Base-by-base conservation (phyloP, 805 yeast genomes). In the Blastobotrys mokoenaii region DNA sequence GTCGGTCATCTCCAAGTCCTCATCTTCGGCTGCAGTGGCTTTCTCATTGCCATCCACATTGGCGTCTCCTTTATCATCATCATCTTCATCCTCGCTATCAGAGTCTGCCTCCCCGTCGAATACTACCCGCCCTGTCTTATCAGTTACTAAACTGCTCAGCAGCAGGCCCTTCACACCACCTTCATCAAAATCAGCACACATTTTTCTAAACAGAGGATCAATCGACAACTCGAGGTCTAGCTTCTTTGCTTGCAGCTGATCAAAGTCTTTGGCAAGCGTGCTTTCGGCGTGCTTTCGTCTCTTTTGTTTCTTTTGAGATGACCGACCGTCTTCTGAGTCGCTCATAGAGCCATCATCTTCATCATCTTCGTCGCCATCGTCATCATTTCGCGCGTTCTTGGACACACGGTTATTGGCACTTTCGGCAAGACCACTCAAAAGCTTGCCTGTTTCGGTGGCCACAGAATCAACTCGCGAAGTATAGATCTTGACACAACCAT, bases 401-500 rank as follows among this genome's bases (percentile, higher is more conserved):
- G 44, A 32, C 39, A 46, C 34, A 29, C 45, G 51, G 52, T 46
- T 47, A 54, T 47, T 41, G 43, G 41, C 48, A 39, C 57, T 51
- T 10, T 59, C 63, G 2, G 88, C 79, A 46, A 85, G 64, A 2
- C 95, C 95, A 62, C 84, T 82, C 31, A 88, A 64, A 46, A 90
- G 68, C 55, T 80, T 79, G 1, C 95, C 94, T 0, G 97, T 88
- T 56, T 89, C 97, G 7, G 83, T 80, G 3, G 89, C 94, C 0
- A 87, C 95, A 0, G 95, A 83, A 57, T 89, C 97, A 17, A 90
- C 88, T 55, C 97, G 75, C 12, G 94, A 84, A 10, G 89, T 78
- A 60, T 90, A 90, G 44, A 90, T 86, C 66, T 88, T 88, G 30
- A 89, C 90, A 69, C 97, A 89, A 0, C 97, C 97, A 57, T 89